phyloP scores from a whole-genome alignment of 2,329 filamentous ascomycete species.

The Coniella vitis region DNA sequence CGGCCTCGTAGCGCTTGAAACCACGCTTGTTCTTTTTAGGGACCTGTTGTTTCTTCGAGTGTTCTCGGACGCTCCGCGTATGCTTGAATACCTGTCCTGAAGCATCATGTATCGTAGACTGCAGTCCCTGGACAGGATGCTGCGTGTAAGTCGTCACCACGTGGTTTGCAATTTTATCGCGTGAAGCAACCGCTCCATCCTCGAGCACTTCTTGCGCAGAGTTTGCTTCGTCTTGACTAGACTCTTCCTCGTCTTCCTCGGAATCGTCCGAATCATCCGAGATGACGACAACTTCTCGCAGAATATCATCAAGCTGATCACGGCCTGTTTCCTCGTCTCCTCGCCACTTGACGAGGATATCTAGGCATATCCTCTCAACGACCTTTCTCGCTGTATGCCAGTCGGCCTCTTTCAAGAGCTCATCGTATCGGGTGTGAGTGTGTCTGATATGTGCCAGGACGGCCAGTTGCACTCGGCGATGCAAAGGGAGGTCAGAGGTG shows the following conservation, averaged over 20 bases:
- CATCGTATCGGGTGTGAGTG: slow-evolving; percentile 59
- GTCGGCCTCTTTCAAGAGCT: slow-evolving; percentile 49
- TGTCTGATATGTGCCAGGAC: slow-evolving; percentile 62
- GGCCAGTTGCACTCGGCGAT: slow-evolving; percentile 57
- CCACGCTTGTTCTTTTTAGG: slow-evolving; percentile 34
- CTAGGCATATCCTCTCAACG: slow-evolving; percentile 54
- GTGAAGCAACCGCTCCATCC: neutral
- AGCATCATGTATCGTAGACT: neutral
- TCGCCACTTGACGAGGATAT: slow-evolving; percentile 64
- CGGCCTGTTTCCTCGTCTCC: slow-evolving; percentile 63
- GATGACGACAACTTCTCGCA: slow-evolving; percentile 60
- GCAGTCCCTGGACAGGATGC: neutral
- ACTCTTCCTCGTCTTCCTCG: slow-evolving; percentile 30
- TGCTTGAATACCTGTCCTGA: neutral
- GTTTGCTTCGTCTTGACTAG: slow-evolving; percentile 28
- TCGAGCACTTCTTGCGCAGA: slow-evolving; percentile 9
- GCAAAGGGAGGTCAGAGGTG: slow-evolving; percentile 48
- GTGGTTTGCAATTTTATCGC: neutral
- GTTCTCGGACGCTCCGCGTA: slow-evolving; percentile 4
- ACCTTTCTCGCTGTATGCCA: slow-evolving; percentile 55
- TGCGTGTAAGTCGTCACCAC: neutral
- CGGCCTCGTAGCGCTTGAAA: slow-evolving; percentile 40
- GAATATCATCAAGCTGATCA: slow-evolving; percentile 60
- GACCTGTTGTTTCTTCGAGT: slow-evolving; percentile 19
- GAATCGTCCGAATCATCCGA: slow-evolving; percentile 38